Evolutionary conservation across 495 filamentous ascomycete species (phyloP).

Genomic region (Bombardia bombarda): DNA sequence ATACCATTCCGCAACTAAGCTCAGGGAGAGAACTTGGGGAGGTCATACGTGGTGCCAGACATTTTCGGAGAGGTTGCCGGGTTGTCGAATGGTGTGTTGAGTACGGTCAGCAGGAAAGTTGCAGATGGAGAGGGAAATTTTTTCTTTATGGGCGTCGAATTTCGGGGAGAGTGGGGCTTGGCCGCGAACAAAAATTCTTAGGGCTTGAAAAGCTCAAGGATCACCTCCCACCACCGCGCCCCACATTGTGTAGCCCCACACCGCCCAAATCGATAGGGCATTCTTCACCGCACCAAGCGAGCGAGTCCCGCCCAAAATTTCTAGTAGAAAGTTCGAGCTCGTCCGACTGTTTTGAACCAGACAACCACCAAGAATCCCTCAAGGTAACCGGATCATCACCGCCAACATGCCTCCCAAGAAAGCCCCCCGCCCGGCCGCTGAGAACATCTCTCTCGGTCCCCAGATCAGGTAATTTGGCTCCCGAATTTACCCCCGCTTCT

Average conservation of each 20-base stretch:
- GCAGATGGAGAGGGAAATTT: too few relatives aligned
- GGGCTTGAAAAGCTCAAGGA: constrained; percentile 21
- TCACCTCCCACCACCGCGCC: constrained; percentile 1
- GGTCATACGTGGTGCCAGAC: constrained; percentile 57
- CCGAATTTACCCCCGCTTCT: too few relatives aligned
- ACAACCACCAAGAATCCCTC: constrained; percentile 12
- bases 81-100: constrained; percentile 24
- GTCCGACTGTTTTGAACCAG: constrained; percentile 9
- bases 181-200: constrained; percentile 14
- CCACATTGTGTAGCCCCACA: constrained; percentile 17
- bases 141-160: constrained; percentile 7
- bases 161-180: constrained; percentile 12
- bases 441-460: constrained; percentile 98
- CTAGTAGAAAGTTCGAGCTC: constrained; percentile 5
- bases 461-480: too few relatives aligned
- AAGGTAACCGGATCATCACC: constrained; percentile 16
- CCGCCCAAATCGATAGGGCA: constrained; percentile 22
- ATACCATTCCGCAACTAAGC: constrained; percentile 39
- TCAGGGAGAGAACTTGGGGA: constrained; percentile 36
- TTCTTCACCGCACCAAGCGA: constrained; percentile 16
- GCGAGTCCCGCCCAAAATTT: constrained; percentile 16
- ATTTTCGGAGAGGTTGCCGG: too few relatives aligned
- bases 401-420: constrained; percentile 80
- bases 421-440: constrained; percentile 63
- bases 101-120: constrained; percentile 4